These are phyloP conservation scores for Falciphora oryzae DNA, from an alignment of 2,329 filamentous ascomycete genomes.

Conservation along the genomic window DNA sequence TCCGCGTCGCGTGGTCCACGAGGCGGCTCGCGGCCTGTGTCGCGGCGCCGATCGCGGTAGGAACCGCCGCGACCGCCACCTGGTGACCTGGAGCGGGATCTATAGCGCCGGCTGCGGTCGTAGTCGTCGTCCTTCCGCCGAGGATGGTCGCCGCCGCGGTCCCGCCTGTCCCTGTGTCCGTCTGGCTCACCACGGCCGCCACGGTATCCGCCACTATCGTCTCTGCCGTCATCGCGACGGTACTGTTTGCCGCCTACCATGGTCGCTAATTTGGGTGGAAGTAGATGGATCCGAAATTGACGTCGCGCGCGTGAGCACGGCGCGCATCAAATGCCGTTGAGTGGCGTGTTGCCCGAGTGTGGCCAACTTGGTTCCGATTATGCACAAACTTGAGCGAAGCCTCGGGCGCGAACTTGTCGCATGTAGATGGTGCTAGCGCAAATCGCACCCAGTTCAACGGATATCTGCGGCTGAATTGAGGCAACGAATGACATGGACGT, in stretches of 20 bases:
- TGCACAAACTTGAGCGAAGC: neutral
- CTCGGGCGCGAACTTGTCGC: neutral
- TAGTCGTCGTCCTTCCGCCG: slow-evolving; percentile 12
- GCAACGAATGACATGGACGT: neutral
- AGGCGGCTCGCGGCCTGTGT: slow-evolving; percentile 5
- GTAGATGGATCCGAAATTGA: neutral
- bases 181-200: slow-evolving; percentile 3
- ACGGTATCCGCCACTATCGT: slow-evolving; percentile 5
- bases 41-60: slow-evolving; percentile 3
- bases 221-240: slow-evolving; percentile 14
- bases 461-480: slow-evolving; percentile 7
- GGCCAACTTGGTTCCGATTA: neutral
- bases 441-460: neutral
- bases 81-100: slow-evolving; percentile 13
- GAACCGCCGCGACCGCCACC: neutral
- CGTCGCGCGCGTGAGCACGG: neutral
- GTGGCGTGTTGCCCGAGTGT: neutral
- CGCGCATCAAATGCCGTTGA: neutral
- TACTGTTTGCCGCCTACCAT: slow-evolving; percentile 13
- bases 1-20: slow-evolving; percentile 3
- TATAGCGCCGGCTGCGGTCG: slow-evolving; percentile 12
- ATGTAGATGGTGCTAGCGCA: neutral
- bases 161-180: slow-evolving; percentile 8
- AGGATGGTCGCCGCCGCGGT: slow-evolving; percentile 5
- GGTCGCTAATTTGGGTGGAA: neutral